Evolutionary conservation across 163 green algal species (phyloP), one percentile per base, ranked within the genome.

Genomic region (Chlamydomonas reinhardtii): DNA sequence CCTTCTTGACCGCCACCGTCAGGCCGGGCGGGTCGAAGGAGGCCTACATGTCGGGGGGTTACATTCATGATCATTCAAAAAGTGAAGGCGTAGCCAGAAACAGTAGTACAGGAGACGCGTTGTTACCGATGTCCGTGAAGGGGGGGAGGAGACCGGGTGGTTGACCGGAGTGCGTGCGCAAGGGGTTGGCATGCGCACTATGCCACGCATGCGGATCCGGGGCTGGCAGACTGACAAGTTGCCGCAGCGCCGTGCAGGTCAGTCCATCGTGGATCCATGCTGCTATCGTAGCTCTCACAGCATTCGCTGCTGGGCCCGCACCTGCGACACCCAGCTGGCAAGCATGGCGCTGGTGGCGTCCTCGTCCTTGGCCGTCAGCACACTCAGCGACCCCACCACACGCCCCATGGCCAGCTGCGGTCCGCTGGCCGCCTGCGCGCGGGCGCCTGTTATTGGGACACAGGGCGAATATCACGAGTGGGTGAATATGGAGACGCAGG

Each of bases 21-120:
- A 99, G 16, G 56, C 96, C 97, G 6, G 97, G 97, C 0, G 97
- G 97, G 80, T 96, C 93, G 88, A 99, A 99, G 14, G 91, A 96
- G 4, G 97, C 97, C 93, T 98, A 92, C 59, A 73, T 25, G 66
- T 64, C 24, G 25, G 24, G 54, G 69, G 66, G n/a, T n/a, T n/a
- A n/a, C n/a, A n/a, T n/a, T n/a, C n/a, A n/a, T n/a, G n/a, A n/a
- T n/a, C n/a, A n/a, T n/a, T n/a, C n/a, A n/a, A n/a, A n/a, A n/a
- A n/a, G n/a, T n/a, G n/a, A n/a, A n/a, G n/a, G n/a, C n/a, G n/a
- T n/a, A n/a, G n/a, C n/a, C n/a, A n/a, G n/a, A n/a, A n/a, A n/a
- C n/a, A n/a, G n/a, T n/a, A n/a, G 56, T n/a, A 37, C 15, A 43
- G 37, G 6, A 20, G 22, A 24, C 17, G 64, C 16, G 64, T 70